These are phyloP conservation scores for Colletotrichum sp. DNA, from an alignment of 2,329 filamentous ascomycete species.

Conservation along the genomic window DNA sequence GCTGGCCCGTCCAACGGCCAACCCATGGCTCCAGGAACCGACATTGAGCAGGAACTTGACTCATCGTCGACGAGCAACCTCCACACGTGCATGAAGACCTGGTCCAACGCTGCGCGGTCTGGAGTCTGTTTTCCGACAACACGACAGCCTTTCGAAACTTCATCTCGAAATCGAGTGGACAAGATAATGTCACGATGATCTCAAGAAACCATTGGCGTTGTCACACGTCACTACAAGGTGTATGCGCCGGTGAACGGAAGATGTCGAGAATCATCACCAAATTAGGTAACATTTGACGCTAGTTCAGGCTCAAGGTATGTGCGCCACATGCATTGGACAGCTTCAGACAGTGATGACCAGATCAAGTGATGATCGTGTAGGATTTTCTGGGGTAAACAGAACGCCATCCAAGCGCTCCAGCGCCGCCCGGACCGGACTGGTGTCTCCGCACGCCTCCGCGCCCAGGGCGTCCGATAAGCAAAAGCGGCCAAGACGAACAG, in stretches of 20 bases:
- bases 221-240: background rate
- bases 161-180: background rate
- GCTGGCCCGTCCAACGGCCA: background rate
- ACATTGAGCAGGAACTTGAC: background rate
- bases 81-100: background rate
- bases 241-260: background rate
- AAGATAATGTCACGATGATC: background rate
- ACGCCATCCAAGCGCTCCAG: background rate
- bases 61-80: background rate
- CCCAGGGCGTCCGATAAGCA: background rate
- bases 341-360: background rate
- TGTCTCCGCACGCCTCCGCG: background rate
- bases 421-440: background rate
- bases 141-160: background rate
- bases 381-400: background rate
- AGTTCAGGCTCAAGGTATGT: background rate
- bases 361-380: background rate
- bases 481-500: background rate
- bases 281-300: background rate
- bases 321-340: background rate
- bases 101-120: background rate
- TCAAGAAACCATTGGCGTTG: background rate
- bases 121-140: background rate
- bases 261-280: background rate
- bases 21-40: background rate